A percentile compares a stretch with the other conserved stretches of the same genome.
phyloP scores from a whole-genome alignment of 805 yeast genomes.

The fission yeast (Schizosaccharomyces pombe) region DNA sequence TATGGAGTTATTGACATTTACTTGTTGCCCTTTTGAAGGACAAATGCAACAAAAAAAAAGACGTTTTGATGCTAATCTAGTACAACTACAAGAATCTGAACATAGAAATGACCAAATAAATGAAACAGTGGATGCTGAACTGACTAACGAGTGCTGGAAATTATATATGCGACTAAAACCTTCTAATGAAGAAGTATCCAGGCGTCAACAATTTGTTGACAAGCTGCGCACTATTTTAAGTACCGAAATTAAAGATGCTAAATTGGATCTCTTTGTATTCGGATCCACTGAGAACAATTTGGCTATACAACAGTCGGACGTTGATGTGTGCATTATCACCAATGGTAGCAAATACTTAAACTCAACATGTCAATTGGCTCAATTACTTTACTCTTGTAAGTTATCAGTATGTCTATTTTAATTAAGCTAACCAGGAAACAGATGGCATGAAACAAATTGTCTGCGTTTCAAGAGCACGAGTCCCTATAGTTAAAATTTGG shows the following conservation, averaged over 20 bases:
- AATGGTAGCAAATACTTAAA: background rate
- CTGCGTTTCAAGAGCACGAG: constrained; percentile 13
- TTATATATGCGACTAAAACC: background rate
- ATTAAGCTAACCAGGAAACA: background rate
- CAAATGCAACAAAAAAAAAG: background rate
- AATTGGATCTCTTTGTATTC: background rate
- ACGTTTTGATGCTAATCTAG: background rate
- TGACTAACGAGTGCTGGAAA: background rate
- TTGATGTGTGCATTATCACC: background rate
- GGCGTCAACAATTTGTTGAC: background rate
- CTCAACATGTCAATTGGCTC: background rate
- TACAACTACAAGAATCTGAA: background rate
- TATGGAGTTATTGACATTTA: background rate
- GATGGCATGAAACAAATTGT: constrained; percentile 10
- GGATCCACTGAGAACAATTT: background rate
- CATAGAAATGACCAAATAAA: background rate
- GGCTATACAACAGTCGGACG: background rate
- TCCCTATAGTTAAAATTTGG: constrained; percentile 13
- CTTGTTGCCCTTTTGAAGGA: background rate
- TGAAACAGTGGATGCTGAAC: background rate
- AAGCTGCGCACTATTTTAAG: background rate
- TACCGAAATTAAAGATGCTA: background rate
- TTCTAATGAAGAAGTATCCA: background rate
- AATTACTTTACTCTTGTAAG: background rate
- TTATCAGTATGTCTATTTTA: background rate